Evolutionary conservation across 2,329 filamentous ascomycete genomes (phyloP).

Genomic region (Grosmannia penicillata): DNA sequence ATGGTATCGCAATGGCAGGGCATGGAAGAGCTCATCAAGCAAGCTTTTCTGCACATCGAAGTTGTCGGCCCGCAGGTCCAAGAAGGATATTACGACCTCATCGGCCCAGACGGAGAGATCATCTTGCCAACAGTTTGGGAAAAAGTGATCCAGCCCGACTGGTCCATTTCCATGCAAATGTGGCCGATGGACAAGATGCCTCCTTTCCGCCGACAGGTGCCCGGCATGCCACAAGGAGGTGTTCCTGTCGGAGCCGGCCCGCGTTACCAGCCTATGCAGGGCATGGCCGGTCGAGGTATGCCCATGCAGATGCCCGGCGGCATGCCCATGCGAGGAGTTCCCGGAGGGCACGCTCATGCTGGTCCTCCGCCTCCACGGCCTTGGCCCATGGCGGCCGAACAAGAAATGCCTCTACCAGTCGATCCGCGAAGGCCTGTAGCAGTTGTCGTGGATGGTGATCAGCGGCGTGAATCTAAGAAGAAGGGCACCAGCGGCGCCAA

Average conservation of each 20-base stretch:
- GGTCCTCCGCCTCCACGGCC: too few relatives aligned
- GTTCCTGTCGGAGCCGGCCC: too few relatives aligned
- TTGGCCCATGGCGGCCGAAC: background rate
- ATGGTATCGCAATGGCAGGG: slow-evolving; percentile 26
- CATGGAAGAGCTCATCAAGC: slow-evolving; percentile 76
- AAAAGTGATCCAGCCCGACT: slow-evolving; percentile 65
- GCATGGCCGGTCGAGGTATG: background rate
- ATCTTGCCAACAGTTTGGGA: slow-evolving; percentile 75
- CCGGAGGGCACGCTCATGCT: too few relatives aligned
- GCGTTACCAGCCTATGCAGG: slow-evolving; percentile 5
- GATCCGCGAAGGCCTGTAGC: too few relatives aligned
- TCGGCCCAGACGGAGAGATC: slow-evolving; percentile 67
- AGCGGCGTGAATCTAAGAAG: slow-evolving; percentile 3
- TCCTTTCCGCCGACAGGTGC: slow-evolving; percentile 8
- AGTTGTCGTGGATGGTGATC: slow-evolving; percentile 8
- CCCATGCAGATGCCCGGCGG: slow-evolving; percentile 4
- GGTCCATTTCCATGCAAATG: slow-evolving; percentile 45
- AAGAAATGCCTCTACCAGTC: background rate
- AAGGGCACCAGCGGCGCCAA: slow-evolving; percentile 8
- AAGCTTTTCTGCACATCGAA: slow-evolving; percentile 69
- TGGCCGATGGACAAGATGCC: slow-evolving; percentile 37
- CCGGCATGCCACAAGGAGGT: slow-evolving; percentile 1
- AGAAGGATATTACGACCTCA: slow-evolving; percentile 65
- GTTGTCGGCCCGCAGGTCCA: slow-evolving; percentile 61
- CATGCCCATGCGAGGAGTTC: too few relatives aligned